phyloP scores from a whole-genome alignment of 208 protist genomes.

The Acanthamoeba sp. region DNA sequence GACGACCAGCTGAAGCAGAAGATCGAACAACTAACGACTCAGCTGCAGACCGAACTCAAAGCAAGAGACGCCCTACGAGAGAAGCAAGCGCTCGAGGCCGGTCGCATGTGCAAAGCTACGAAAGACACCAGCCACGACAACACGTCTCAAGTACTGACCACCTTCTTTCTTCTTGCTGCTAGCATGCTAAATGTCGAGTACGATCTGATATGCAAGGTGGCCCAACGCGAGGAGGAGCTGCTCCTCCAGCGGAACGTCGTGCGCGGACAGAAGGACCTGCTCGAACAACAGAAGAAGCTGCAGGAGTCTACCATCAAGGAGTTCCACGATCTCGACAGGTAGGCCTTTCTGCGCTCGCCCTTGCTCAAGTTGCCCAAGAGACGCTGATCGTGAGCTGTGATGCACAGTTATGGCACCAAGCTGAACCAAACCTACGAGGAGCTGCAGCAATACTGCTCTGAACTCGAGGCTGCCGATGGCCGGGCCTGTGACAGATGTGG shows the following conservation, averaged over 20 bases:
- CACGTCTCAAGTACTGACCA: too few species aligned
- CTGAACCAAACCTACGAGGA: slow-evolving; percentile 31
- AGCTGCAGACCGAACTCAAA: too few species aligned
- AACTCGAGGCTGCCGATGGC: background rate
- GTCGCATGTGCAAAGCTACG: too few species aligned
- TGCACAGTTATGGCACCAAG: background rate
- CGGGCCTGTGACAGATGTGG: background rate
- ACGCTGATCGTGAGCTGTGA: background rate
- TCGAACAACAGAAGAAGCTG: slow-evolving; percentile 52
- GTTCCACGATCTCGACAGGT: slow-evolving; percentile 36
- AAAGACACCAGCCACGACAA: too few species aligned
- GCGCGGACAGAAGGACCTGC: background rate
- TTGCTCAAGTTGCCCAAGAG: background rate
- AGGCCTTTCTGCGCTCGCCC: background rate
- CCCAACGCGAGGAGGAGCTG: background rate
- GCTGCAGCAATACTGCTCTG: slow-evolving; percentile 49
- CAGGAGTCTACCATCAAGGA: slow-evolving; percentile 62
- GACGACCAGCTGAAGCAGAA: too few species aligned
- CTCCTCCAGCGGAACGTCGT: background rate
- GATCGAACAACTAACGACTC: too few species aligned
- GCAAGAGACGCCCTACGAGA: too few species aligned
- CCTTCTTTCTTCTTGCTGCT: background rate
- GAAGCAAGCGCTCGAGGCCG: too few species aligned
- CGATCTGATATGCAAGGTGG: background rate
- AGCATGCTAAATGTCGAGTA: background rate